Evolutionary conservation across 2,329 filamentous ascomycete species (phyloP).

Genomic region (Harringtonia aguacate): DNA sequence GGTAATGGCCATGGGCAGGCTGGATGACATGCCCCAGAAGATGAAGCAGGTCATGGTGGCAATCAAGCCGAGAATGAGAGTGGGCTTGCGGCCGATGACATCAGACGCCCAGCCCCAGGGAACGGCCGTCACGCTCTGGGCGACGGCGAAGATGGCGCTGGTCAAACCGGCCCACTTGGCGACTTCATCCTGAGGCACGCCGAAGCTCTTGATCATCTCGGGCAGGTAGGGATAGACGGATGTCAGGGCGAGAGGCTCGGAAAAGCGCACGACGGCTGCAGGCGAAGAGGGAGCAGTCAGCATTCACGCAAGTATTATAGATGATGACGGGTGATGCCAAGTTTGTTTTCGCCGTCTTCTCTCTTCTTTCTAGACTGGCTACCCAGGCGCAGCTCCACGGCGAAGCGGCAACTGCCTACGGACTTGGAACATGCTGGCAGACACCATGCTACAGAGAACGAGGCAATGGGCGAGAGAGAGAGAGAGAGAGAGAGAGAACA

Average conservation of each 20-base stretch:
- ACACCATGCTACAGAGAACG: no score
- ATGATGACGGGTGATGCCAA: neutral
- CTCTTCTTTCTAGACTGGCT: no score
- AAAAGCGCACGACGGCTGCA: slow-evolving; percentile 72
- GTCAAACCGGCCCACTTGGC: slow-evolving; percentile 74
- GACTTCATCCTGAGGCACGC: slow-evolving; percentile 58
- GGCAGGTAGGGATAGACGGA: slow-evolving; percentile 62
- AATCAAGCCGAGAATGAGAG: slow-evolving; percentile 62
- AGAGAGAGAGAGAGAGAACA: neutral
- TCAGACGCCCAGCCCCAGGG: slow-evolving; percentile 72
- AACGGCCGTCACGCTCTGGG: slow-evolving; percentile 62
- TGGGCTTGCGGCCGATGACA: slow-evolving; percentile 67
- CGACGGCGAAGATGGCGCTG: slow-evolving; percentile 60
- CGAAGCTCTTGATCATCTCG: slow-evolving; percentile 76
- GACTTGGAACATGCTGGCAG: no score
- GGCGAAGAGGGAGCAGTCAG: slow-evolving; percentile 8
- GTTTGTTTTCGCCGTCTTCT: no score
- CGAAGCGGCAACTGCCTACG: no score
- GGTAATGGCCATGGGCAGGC: slow-evolving; percentile 66
- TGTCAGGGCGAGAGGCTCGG: slow-evolving; percentile 63
- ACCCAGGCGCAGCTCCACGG: no score
- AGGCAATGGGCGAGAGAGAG: neutral
- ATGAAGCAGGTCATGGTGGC: slow-evolving; percentile 76
- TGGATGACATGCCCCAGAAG: slow-evolving; percentile 74
- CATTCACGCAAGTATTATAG: no score